These are phyloP conservation scores for Fusarium duplospermum DNA, from an alignment of 2,329 filamentous ascomycete genomes.

Conservation along the genomic window DNA sequence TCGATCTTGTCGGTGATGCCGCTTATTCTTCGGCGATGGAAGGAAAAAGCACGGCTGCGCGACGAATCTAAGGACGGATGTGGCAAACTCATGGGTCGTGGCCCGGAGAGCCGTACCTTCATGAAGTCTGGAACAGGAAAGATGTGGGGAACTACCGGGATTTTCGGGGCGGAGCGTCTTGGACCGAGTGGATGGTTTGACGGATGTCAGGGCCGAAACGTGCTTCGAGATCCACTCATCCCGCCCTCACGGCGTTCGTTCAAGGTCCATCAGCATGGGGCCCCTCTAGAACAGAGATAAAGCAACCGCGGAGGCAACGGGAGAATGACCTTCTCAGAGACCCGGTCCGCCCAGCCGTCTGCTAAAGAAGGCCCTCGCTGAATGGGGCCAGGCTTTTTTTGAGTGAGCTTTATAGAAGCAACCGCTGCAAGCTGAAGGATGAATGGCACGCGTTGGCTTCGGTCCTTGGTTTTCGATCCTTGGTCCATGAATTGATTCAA, in stretches of 20 bases:
- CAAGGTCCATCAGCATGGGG: conserved; percentile 12
- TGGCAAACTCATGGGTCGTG: conserved; percentile 22
- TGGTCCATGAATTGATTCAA: conserved; percentile 5
- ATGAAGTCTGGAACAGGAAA: conserved; percentile 32
- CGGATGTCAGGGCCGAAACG: conserved; percentile 45
- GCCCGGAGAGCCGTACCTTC: conserved; percentile 39
- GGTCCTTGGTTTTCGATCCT: conserved; percentile 10
- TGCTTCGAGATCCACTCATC: conserved; percentile 39
- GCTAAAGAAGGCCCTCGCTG: conserved; percentile 18
- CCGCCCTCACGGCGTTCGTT: conserved; percentile 19
- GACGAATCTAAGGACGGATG: neutral
- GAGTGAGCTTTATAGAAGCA: conserved; percentile 32
- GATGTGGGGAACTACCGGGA: conserved; percentile 41
- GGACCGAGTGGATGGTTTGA: conserved; percentile 30
- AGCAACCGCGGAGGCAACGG: conserved; percentile 19
- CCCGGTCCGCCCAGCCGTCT: conserved; percentile 42
- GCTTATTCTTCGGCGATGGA: conserved; percentile 8
- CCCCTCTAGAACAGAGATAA: conserved; percentile 25
- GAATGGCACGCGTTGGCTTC: conserved; percentile 7
- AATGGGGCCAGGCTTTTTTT: conserved; percentile 12
- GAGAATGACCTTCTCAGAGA: conserved; percentile 33
- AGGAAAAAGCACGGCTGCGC: neutral
- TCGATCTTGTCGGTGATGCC: neutral
- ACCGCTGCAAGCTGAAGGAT: conserved; percentile 23
- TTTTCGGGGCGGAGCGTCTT: conserved; percentile 43